phyloP scores from a whole-genome alignment of 129 eudicot species.

The Flaveria sonorensis region DNA sequence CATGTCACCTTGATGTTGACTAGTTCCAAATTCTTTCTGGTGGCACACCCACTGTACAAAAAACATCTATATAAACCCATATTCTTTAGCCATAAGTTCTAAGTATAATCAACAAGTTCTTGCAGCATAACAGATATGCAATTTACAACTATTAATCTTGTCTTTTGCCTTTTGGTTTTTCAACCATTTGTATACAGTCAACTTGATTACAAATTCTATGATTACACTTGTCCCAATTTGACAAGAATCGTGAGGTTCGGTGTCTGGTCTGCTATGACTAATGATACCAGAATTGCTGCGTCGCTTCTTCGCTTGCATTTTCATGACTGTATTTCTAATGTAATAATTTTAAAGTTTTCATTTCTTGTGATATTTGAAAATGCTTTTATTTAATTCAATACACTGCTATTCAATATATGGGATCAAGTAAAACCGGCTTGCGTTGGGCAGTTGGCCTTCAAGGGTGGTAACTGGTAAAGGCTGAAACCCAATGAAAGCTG shows the following conservation, averaged over 20 bases:
- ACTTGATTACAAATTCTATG: constrained; percentile 61
- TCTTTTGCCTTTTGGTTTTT: constrained; percentile 45
- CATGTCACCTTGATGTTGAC: constrained; percentile 40
- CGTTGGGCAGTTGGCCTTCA: not conserved
- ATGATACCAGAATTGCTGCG: constrained; percentile 81
- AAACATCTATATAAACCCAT: constrained; percentile 34
- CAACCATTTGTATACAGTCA: constrained; percentile 49
- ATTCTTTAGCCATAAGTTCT: constrained; percentile 6
- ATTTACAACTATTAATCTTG: constrained; percentile 14
- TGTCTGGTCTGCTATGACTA: constrained; percentile 67
- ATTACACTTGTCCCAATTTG: constrained; percentile 63
- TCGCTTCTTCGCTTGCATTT: constrained; percentile 81
- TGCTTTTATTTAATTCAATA: not conserved
- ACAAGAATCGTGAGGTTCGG: constrained; percentile 58
- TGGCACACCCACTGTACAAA: constrained; percentile 41
- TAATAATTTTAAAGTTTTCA: constrained; percentile 18
- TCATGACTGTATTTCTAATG: constrained; percentile 83
- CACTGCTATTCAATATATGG: not conserved
- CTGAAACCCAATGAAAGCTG: not conserved
- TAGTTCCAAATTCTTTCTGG: constrained; percentile 36
- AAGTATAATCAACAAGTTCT: not conserved
- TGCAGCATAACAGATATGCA: constrained; percentile 37
- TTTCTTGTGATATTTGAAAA: not conserved
- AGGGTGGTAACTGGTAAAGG: not conserved
- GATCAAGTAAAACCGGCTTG: not conserved